phyloP scores from a whole-genome alignment of 495 filamentous ascomycete species.

The Aspergillus bertholletiae region DNA sequence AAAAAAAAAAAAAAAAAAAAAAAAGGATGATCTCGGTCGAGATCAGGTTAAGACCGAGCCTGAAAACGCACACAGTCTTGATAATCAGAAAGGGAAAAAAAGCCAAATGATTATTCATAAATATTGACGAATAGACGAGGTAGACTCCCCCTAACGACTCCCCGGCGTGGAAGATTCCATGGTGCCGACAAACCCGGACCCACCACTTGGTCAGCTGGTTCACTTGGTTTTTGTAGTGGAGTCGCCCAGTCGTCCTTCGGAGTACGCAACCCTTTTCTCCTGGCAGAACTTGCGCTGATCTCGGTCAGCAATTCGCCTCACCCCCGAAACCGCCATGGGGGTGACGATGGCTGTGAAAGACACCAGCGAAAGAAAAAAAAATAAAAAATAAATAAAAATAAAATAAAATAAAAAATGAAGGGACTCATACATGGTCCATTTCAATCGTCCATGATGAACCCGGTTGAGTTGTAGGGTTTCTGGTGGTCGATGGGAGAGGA shows the following conservation, averaged over 20 bases:
- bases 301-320: background rate
- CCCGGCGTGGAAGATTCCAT: slow-evolving; percentile 21
- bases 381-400: too few relatives aligned
- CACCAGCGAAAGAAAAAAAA: too few relatives aligned
- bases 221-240: slow-evolving; percentile 14
- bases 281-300: too few relatives aligned
- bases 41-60: background rate
- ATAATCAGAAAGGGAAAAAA: background rate
- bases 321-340: background rate
- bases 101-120: background rate
- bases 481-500: background rate
- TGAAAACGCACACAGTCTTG: background rate
- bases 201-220: slow-evolving; percentile 18
- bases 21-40: background rate
- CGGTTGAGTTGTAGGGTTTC: too few relatives aligned
- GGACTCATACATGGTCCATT: background rate
- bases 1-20: background rate
- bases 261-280: slow-evolving; percentile 1
- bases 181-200: slow-evolving; percentile 18
- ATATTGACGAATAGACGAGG: too few relatives aligned
- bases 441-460: background rate
- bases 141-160: background rate
- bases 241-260: too few relatives aligned
- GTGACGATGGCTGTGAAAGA: background rate
- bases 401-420: too few relatives aligned